Evolutionary conservation across 495 filamentous ascomycete genomes (phyloP), one percentile per base, ranked within the genome.

Genomic region (Massariosphaeria phaeospora): DNA sequence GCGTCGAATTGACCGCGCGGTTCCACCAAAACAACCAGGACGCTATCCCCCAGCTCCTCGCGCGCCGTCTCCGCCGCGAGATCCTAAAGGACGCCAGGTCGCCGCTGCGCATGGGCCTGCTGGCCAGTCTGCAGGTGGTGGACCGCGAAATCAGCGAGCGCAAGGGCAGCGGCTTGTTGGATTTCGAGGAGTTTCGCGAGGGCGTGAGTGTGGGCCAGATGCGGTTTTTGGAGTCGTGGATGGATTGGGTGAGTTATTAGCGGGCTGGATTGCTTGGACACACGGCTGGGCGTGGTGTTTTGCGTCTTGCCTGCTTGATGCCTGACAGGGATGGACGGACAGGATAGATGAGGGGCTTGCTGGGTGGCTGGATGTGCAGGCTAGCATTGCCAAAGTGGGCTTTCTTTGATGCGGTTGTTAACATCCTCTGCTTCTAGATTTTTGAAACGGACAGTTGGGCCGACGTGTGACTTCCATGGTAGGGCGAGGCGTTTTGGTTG

Each of bases 211-310:
- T 39, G 9, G 60, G 48, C 0, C 46, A 29, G 10, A 23, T 59
- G 11, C 41, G 56, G 46, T 64, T 64, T 44, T 40, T 64, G 20
- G 55, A 64, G 52, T 31, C 29, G 18, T 64, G 61, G 61, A 42
- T 64, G 50, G 61, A 64, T 40, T 59, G 55, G 55, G 61, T 60
- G 30, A 60, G 51, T 46, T 64, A 59, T 38, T 64, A 36, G 53
- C 3, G 34, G 34, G 34, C 18, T 36, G 34, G 34, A n/a, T 36
- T 36, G 18, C 12, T 5, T 36, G 3, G 12, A 13, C 12, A 17
- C 34, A 17, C 34, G 13, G 29, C 29, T 33, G 29, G 7, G 13
- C 29, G 29, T 13, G 7, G 29, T 36, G n/a, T n/a, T n/a, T n/a
- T n/a, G n/a, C n/a, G n/a, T n/a, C n/a, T n/a, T n/a, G n/a, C n/a